Evolutionary conservation across 176 grass and related monocot species (phyloP).

Genomic region (Poa pratensis): DNA sequence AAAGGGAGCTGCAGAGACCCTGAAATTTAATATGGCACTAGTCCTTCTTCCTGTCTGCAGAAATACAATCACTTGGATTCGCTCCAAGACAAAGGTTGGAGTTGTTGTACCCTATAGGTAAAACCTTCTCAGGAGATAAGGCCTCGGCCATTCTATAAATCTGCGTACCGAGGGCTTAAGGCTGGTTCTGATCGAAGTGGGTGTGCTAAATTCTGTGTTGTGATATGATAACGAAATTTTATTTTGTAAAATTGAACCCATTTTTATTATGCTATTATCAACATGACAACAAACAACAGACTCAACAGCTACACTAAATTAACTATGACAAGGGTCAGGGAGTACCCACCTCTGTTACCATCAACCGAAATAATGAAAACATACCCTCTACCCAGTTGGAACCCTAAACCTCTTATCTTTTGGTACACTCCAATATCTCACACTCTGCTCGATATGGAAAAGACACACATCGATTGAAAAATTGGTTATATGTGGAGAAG

Average conservation of each 20-base stretch:
- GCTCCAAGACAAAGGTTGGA: slow-evolving; percentile 81
- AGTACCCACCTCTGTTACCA: too few relatives aligned
- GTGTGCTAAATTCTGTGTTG: slow-evolving; percentile 9
- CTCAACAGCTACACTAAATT: neutral
- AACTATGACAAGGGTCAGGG: too few relatives aligned
- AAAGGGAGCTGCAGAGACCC: slow-evolving; percentile 83
- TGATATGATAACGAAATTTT: slow-evolving; percentile 5
- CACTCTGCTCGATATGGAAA: too few relatives aligned
- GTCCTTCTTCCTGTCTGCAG: slow-evolving; percentile 80
- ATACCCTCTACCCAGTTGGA: too few relatives aligned
- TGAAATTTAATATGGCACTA: slow-evolving; percentile 92
- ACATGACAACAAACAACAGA: slow-evolving; percentile 32
- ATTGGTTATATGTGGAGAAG: too few relatives aligned
- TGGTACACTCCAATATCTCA: too few relatives aligned
- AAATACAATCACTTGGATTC: slow-evolving; percentile 86
- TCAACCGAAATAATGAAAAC: too few relatives aligned
- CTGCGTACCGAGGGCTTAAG: slow-evolving; percentile 51
- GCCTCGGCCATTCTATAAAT: slow-evolving; percentile 53
- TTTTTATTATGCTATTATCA: slow-evolving; percentile 12
- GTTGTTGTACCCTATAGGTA: slow-evolving; percentile 59
- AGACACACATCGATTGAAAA: too few relatives aligned
- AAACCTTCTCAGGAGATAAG: slow-evolving; percentile 60
- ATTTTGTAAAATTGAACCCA: neutral
- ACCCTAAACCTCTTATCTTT: too few relatives aligned
- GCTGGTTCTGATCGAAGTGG: slow-evolving; percentile 53